Evolutionary conservation across 805 yeast species (phyloP), one percentile per base, ranked within the genome.

Genomic region (Yamadazyma philogaea): DNA sequence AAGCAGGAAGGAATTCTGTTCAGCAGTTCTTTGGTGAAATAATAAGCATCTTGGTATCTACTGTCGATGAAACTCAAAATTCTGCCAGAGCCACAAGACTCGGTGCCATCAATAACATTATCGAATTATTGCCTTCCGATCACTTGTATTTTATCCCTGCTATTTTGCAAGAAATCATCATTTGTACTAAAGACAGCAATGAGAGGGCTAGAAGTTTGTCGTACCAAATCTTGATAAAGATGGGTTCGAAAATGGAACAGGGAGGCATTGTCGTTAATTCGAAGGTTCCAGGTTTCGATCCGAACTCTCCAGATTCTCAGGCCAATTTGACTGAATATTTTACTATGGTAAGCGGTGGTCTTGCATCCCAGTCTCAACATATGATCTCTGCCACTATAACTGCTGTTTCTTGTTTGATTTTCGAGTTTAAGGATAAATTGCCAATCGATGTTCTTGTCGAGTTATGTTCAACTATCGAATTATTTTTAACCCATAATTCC

Each of bases 311-410:
- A n/a, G 77, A 77, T 46, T 69, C 82, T 7, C 70, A 72, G 39
- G 93, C 96, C 7, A 73, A 80, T 15, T 72, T 90, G 43, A 76
- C 81, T 35, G 96, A 90, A 64, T 90, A 74, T 59, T 87, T 91
- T 70, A 88, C 95, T 22, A 87, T 93, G 84, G 84, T 91, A 22
- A 79, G 91, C 63, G 99, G 97, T 21, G 99, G 99, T 69, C 72
- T 95, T 52, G 96, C 93, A 28, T 96, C 96, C 44, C 82, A 85
- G 50, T 78, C 93, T 22, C 91, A 95, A 27, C 96, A 91, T 67
- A 91, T 91, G 96, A 86, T 93, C 24, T 87, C 96, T 56, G 97
- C 98, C n/a, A 55, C 75, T 33, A 81, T 93, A 53, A 89, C 96
- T 6, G 95, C 96, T 0, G 70, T 91, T 42, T 82, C 96, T 34